A percentile compares a stretch with the other conserved stretches of the same genome.
These are phyloP conservation scores for Rhododendron mucronatum DNA, from an alignment of 148 eudicot species.

Conservation along the genomic window DNA sequence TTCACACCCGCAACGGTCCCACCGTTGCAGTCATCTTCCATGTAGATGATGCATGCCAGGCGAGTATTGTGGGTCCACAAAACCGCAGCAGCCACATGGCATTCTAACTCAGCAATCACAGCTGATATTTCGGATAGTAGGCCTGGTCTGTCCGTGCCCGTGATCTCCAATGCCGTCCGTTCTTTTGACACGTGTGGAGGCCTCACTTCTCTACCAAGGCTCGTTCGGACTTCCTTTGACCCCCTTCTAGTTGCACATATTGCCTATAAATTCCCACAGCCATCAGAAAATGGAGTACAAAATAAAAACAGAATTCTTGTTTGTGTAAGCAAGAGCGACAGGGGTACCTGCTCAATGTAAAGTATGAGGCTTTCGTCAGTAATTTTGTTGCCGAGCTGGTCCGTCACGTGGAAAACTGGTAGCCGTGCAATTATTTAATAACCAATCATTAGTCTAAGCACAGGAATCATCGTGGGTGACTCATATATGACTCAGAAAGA, in stretches of 20 bases:
- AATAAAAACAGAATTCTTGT: not conserved
- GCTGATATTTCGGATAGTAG: slow-evolving; percentile 78
- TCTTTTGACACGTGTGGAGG: slow-evolving; percentile 32
- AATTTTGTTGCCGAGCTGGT: slow-evolving; percentile 70
- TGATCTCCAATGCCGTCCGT: slow-evolving; percentile 69
- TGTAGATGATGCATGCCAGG: slow-evolving; percentile 63
- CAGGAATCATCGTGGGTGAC: slow-evolving; percentile 8
- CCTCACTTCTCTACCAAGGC: slow-evolving; percentile 18
- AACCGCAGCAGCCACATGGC: slow-evolving; percentile 60
- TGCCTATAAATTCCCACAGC: slow-evolving; percentile 20
- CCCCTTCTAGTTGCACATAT: slow-evolving; percentile 41
- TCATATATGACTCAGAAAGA: slow-evolving; percentile 7
- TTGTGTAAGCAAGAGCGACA: slow-evolving; percentile 4
- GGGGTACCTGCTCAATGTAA: slow-evolving; percentile 61
- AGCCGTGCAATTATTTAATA: slow-evolving; percentile 16
- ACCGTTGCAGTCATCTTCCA: slow-evolving; percentile 39
- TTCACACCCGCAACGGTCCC: slow-evolving; percentile 36
- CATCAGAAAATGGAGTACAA: not conserved
- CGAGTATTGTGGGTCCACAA: slow-evolving; percentile 83
- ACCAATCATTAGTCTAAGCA: slow-evolving; percentile 14
- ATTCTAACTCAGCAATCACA: slow-evolving; percentile 54
- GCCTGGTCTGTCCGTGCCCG: slow-evolving; percentile 70
- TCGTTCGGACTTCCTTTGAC: slow-evolving; percentile 22
- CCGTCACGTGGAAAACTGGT: slow-evolving; percentile 89
- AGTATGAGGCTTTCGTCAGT: slow-evolving; percentile 64